Conservation (phyloP, 345 rosid species). For the Raphanus raphanistrum region DNA sequence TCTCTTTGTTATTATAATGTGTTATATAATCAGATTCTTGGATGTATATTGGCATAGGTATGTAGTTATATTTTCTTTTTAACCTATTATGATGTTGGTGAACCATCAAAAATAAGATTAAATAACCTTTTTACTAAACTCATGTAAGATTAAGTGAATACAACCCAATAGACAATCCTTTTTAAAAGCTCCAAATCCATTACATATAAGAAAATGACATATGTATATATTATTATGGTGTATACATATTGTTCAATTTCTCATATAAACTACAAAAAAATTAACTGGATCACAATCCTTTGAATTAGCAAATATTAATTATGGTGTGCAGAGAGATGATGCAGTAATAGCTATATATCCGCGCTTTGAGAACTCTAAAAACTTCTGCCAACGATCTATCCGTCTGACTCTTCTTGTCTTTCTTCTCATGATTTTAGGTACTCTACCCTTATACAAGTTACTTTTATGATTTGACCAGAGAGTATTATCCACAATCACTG, state of each 20-base stretch:
- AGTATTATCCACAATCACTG: neutral
- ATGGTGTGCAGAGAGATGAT: neutral
- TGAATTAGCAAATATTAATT: neutral
- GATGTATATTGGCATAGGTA: no score
- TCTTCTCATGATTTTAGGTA: neutral
- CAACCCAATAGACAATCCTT: neutral
- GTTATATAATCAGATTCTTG: no score
- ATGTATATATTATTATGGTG: neutral
- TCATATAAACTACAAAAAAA: neutral
- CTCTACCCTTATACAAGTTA: neutral
- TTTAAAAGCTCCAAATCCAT: neutral
- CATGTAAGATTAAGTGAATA: neutral
- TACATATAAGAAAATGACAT: neutral
- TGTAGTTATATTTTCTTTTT: no score
- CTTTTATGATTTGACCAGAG: neutral
- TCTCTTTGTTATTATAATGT: no score
- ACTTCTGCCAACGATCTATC: neutral
- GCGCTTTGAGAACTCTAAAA: neutral
- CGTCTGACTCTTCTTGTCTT: neutral
- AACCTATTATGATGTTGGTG: neutral
- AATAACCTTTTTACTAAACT: neutral
- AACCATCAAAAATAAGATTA: neutral
- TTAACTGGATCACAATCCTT: neutral
- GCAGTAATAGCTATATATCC: neutral
- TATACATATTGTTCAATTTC: neutral